phyloP scores from a whole-genome alignment of 1,139 yeast species.

The Debaryomyces robertsiae region DNA sequence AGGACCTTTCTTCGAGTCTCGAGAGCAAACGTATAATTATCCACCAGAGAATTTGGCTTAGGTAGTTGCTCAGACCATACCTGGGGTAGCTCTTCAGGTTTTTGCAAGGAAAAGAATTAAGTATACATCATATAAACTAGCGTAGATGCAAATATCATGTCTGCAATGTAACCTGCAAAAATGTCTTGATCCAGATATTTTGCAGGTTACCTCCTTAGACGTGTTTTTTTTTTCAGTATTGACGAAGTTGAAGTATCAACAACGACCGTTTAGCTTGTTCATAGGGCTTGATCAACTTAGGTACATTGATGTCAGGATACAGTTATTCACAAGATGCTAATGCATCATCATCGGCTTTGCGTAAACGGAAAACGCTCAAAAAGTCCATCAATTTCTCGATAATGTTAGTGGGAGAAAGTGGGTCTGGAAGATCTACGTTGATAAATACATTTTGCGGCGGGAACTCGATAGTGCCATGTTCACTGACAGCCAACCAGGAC shows the following conservation, averaged over 20 bases:
- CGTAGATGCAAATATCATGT: too few species aligned
- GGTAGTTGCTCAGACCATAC: too few species aligned
- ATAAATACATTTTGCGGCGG: slow-evolving; percentile 82
- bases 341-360: slow-evolving; percentile 41
- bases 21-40: too few species aligned
- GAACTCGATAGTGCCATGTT: slow-evolving; percentile 52
- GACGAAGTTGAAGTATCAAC: slow-evolving; percentile 5
- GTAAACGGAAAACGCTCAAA: slow-evolving; percentile 60
- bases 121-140: too few species aligned
- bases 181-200: background rate
- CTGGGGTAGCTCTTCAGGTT: too few species aligned
- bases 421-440: slow-evolving; percentile 64
- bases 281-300: background rate
- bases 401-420: slow-evolving; percentile 63
- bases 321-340: slow-evolving; percentile 19
- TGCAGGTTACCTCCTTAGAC: slow-evolving; percentile 12
- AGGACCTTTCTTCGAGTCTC: too few species aligned
- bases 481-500: slow-evolving; percentile 45
- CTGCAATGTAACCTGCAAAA: slow-evolving; percentile 9
- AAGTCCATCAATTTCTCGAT: slow-evolving; percentile 56
- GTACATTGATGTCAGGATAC: slow-evolving; percentile 7
- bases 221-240: slow-evolving; percentile 13
- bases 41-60: too few species aligned
- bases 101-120: too few species aligned
- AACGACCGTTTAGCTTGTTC: background rate